Conservation (phyloP, 257 asterid species). For the Linderniella brevidens region DNA sequence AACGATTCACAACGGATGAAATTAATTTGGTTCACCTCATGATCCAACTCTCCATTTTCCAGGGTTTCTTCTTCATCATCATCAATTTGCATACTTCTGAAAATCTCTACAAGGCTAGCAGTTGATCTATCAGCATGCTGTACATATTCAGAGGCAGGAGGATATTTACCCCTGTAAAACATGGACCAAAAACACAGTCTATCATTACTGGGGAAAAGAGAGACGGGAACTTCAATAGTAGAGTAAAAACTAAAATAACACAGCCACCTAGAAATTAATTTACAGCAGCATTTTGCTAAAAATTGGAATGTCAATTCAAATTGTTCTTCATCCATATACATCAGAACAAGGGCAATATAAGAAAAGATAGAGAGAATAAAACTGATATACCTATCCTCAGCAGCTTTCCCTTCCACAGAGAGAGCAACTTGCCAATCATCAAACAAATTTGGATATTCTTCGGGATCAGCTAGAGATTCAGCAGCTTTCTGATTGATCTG, state of each 20-base stretch:
- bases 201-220: background rate
- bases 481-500: slow-evolving; percentile 98
- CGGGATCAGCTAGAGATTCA: slow-evolving; percentile 98
- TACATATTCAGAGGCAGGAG: slow-evolving; percentile 63
- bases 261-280: background rate
- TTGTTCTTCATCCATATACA: no score
- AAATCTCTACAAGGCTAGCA: slow-evolving; percentile 70
- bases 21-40: slow-evolving; percentile 38
- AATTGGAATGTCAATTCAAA: no score
- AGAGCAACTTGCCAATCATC: slow-evolving; percentile 99
- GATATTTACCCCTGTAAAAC: slow-evolving; percentile 46
- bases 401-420: slow-evolving; percentile 64
- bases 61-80: slow-evolving; percentile 19
- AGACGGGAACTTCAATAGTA: background rate
- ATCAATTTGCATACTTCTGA: slow-evolving; percentile 64
- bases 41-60: slow-evolving; percentile 74
- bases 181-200: slow-evolving; percentile 7
- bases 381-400: slow-evolving; percentile 34
- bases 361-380: background rate
- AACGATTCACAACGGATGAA: background rate
- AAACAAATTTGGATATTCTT: slow-evolving; percentile 85
- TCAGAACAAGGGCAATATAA: no score
- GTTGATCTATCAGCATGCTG: slow-evolving; percentile 62
- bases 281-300: background rate
- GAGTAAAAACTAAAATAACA: background rate